Percentiles rank a stretch among this genome's conserved stretches.
phyloP scores from a whole-genome alignment of 345 rosid genomes.

The Eucalyptus virginea region DNA sequence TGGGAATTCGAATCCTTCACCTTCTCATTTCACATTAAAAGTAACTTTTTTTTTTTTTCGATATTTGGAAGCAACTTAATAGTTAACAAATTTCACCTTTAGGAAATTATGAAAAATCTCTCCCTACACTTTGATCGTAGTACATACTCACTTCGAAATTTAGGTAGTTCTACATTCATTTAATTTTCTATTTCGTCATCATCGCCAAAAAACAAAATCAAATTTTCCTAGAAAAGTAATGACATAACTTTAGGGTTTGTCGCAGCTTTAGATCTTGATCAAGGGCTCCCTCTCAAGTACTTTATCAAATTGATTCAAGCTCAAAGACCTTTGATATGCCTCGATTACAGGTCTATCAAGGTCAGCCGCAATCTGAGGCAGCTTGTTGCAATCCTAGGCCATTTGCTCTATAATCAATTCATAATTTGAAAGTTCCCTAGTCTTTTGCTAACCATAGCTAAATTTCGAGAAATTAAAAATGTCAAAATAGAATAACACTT shows the following conservation, averaged over 20 bases:
- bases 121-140: neutral
- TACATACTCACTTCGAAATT: neutral
- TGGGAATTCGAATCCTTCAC: fast-evolving
- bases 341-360: neutral
- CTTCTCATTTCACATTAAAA: fast-evolving
- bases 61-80: neutral
- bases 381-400: neutral
- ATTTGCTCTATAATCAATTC: neutral
- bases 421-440: neutral
- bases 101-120: neutral
- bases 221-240: too few species aligned
- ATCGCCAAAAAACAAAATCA: neutral
- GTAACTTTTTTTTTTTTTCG: fast-evolving
- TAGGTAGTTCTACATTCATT: neutral
- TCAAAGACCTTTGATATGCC: neutral
- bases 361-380: fast-evolving
- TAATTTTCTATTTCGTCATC: neutral
- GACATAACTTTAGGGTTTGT: neutral
- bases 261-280: neutral
- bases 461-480: too few species aligned
- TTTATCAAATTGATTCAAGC: neutral
- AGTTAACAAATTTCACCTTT: neutral
- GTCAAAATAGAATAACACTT: neutral
- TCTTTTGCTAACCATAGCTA: neutral
- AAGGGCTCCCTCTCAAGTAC: neutral